Conservation (phyloP, 2,329 filamentous ascomycete species). For the Huntiella bhutanensis region DNA sequence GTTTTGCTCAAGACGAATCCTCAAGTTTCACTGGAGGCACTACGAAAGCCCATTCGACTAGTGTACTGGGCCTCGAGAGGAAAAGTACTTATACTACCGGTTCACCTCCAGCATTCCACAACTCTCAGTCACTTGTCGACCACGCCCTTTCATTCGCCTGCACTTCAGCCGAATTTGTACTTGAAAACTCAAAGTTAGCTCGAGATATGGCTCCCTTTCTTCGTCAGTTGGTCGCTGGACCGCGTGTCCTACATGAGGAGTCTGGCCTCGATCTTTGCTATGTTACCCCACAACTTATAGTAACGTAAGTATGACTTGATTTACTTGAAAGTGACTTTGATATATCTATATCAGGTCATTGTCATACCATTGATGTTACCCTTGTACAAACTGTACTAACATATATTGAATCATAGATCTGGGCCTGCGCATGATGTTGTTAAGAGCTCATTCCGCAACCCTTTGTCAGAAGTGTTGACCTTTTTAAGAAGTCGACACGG, state of each 20-base stretch:
- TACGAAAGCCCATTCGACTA: too few species aligned
- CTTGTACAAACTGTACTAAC: conserved; percentile 11
- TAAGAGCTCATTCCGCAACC: conserved; percentile 82
- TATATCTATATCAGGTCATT: neutral
- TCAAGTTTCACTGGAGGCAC: too few species aligned
- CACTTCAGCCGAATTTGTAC: conserved; percentile 3
- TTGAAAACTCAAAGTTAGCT: conserved; percentile 5
- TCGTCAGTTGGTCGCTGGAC: conserved; percentile 79
- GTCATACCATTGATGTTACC: neutral
- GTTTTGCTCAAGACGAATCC: too few species aligned
- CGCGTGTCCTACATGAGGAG: conserved; percentile 66
- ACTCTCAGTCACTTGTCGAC: neutral
- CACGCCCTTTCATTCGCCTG: conserved; percentile 1
- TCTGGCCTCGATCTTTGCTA: conserved; percentile 89
- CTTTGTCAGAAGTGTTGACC: conserved; percentile 65
- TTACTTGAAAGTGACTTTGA: neutral
- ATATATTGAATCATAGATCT: conserved; percentile 38
- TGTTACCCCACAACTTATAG: conserved; percentile 63
- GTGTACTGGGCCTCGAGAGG: too few species aligned
- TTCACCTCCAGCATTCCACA: neutral
- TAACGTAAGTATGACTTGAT: conserved; percentile 28
- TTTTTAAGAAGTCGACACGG: conserved; percentile 79
- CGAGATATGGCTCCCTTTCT: conserved; percentile 48
- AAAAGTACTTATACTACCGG: conserved; percentile 2
- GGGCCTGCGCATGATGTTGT: conserved; percentile 81